Conservation (phyloP, 345 rosid genomes). For the Brassica nigra region DNA sequence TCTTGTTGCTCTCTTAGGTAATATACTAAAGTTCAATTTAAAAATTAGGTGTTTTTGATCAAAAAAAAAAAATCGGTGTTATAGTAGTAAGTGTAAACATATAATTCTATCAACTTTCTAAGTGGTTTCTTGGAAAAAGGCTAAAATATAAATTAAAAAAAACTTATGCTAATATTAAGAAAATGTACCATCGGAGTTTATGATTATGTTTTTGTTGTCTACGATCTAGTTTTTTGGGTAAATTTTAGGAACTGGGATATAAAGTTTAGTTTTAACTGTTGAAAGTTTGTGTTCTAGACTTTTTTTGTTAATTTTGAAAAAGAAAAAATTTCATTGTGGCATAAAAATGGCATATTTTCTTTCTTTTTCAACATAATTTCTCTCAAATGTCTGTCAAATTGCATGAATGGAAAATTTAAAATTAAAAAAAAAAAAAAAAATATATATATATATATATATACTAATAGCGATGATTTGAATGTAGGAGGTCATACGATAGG, state of each 20-base stretch:
- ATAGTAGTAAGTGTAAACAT: neutral
- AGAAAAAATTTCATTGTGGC: neutral
- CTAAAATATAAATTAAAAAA: neutral
- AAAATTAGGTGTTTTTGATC: too few relatives aligned
- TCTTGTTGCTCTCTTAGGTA: conserved; percentile 75
- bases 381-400: neutral
- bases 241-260: neutral
- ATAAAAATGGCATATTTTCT: neutral
- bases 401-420: neutral
- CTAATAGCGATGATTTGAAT: neutral
- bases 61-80: too few relatives aligned
- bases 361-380: neutral
- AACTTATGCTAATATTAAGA: neutral
- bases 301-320: neutral
- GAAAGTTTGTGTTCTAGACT: too few relatives aligned
- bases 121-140: neutral
- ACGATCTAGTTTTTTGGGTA: neutral
- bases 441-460: too few relatives aligned
- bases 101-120: neutral
- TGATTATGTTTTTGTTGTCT: neutral
- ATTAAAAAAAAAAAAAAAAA: too few relatives aligned
- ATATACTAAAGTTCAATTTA: neutral
- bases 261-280: too few relatives aligned
- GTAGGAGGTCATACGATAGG: conserved; percentile 85
- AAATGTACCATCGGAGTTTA: neutral